These are phyloP conservation scores for Aspergillus kassunensis DNA, from an alignment of 495 filamentous ascomycete genomes.

Conservation along the genomic window DNA sequence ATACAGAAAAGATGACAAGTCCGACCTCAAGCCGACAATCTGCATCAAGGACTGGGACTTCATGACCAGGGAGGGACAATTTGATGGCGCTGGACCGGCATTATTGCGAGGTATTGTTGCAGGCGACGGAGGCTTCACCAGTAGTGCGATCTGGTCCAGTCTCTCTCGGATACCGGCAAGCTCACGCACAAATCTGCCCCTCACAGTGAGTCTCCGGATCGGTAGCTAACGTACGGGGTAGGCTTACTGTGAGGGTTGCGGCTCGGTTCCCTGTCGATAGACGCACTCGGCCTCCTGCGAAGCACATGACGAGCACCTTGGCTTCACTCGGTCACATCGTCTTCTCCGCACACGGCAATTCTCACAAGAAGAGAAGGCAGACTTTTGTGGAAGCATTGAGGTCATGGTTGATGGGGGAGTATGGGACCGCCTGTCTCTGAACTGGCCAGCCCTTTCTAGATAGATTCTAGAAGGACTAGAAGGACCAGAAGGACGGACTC, in stretches of 20 bases:
- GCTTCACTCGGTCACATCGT: slow-evolving; percentile 1
- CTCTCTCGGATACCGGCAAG: not conserved
- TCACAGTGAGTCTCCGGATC: not conserved
- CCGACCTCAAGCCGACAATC: not conserved
- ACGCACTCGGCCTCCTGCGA: not conserved
- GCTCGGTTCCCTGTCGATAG: not conserved
- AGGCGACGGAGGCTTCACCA: not conserved
- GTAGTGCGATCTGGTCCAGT: not conserved
- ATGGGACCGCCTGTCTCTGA: no score
- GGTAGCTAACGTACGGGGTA: not conserved
- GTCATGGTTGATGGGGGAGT: no score
- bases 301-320: slow-evolving; percentile 1
- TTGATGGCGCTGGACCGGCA: not conserved
- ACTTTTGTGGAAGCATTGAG: not conserved
- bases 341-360: not conserved
- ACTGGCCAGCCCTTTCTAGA: no score
- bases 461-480: no score
- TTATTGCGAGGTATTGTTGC: not conserved
- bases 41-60: slow-evolving; percentile 2
- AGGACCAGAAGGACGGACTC: no score
- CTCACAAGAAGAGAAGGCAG: not conserved
- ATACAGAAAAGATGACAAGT: not conserved
- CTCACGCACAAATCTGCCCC: not conserved
- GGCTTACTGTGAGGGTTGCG: not conserved
- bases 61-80: not conserved